phyloP scores from a whole-genome alignment of 306 rosid genomes.

The Dalbergia cultrata region DNA sequence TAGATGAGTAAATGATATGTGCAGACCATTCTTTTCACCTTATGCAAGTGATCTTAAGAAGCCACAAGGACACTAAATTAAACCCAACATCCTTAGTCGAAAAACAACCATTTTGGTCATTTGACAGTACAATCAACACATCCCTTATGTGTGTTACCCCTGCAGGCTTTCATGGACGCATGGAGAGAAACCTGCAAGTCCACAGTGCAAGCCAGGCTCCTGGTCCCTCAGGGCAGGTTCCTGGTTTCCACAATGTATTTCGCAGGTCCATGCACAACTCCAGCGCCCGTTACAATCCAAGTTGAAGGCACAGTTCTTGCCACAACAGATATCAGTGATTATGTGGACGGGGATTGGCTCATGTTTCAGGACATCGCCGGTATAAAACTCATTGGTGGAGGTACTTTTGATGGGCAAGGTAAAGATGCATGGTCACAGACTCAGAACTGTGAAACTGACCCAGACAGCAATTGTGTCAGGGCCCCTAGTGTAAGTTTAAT shows the following conservation, averaged over 20 bases:
- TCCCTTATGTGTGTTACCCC: background rate
- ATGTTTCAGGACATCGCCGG: conserved; percentile 63
- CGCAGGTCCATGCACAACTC: conserved; percentile 70
- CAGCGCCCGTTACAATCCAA: conserved; percentile 63
- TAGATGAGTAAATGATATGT: background rate
- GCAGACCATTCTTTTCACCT: background rate
- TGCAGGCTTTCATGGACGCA: conserved; percentile 70
- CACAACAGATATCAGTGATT: conserved; percentile 60
- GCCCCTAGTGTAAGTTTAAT: conserved; percentile 67
- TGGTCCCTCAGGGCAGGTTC: conserved; percentile 68
- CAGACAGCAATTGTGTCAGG: conserved; percentile 46
- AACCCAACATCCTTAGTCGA: background rate
- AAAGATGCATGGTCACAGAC: background rate
- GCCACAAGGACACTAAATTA: background rate
- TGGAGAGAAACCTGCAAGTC: conserved; percentile 74
- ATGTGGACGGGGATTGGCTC: conserved; percentile 73
- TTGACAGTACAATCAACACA: background rate
- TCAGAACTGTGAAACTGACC: conserved; percentile 44
- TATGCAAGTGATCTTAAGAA: background rate
- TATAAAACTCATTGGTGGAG: conserved; percentile 67
- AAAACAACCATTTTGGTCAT: background rate
- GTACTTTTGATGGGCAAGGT: conserved; percentile 80
- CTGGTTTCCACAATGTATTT: conserved; percentile 62
- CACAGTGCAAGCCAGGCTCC: conserved; percentile 58
- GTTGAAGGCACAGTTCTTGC: conserved; percentile 68